These are phyloP conservation scores for Candida coleopterorum DNA, from an alignment of 805 yeast species.

Conservation along the genomic window DNA sequence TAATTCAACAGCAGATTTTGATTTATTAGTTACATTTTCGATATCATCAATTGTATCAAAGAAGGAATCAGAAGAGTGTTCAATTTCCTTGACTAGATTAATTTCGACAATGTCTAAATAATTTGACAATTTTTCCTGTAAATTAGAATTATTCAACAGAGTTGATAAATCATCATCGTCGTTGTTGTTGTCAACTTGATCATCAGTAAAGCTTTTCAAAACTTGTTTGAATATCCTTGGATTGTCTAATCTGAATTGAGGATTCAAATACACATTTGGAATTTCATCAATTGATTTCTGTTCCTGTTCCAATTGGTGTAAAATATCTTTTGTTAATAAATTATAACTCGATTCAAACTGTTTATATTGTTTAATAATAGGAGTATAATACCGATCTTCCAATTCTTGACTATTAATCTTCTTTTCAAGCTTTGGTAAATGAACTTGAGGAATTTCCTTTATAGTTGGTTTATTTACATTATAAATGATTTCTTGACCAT, in stretches of 20 bases:
- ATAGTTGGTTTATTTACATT: constrained; percentile 65
- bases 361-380: constrained; percentile 23
- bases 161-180: constrained; percentile 16
- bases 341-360: constrained; percentile 36
- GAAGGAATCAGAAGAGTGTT: constrained; percentile 78
- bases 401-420: constrained; percentile 22
- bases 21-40: constrained; percentile 53
- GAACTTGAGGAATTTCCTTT: constrained; percentile 80
- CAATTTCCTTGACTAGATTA: constrained; percentile 74
- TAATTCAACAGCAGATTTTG: constrained; percentile 46
- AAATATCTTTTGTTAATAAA: constrained; percentile 32
- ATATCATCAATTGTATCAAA: constrained; percentile 81
- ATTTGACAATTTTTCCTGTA: constrained; percentile 76
- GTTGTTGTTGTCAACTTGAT: too few relatives aligned
- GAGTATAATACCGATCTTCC: constrained; percentile 14
- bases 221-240: constrained; percentile 80
- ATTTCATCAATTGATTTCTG: constrained; percentile 25
- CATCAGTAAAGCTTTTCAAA: constrained; percentile 49
- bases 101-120: constrained; percentile 84
- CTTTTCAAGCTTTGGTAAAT: constrained; percentile 34
- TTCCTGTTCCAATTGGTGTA: constrained; percentile 21
- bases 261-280: constrained; percentile 65
- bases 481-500: constrained; percentile 38
- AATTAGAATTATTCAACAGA: constrained; percentile 46
- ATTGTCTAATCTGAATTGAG: constrained; percentile 77